Evolutionary conservation across 345 rosid species (phyloP), one percentile per base, ranked within the genome.

Genomic region (Corchorus capsularis): DNA sequence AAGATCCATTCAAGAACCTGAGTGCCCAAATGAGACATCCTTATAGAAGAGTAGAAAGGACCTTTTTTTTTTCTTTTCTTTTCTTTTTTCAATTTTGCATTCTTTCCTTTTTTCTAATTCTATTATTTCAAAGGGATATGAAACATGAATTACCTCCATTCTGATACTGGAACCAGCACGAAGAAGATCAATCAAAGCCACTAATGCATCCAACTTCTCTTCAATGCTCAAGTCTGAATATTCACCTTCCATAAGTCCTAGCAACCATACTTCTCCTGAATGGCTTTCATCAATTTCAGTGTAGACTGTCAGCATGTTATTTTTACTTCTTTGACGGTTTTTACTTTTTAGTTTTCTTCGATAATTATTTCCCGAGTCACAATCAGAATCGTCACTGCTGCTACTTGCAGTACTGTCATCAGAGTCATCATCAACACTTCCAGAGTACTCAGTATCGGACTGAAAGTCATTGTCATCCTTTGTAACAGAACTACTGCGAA

Each of bases 211-310:
- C 83, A 96, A 81, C 89, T 91, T 93, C 84, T 96, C 99, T 39
- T 87, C 94, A 75, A 93, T 87, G 83, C 91, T 89, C 82, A 93
- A 78, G 83, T 87, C 93, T 53, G 94, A 88, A 90, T 96, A 96
- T 87, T 96, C 99, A 34, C 97, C 96, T 82, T 96, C 99, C 93
- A 88, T 84, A 52, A 93, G 89, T 77, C 98, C 99, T 75, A 92
- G 82, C 80, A 96, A 77, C 98, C 99, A 96, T 63, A 89, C 89
- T 75, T 92, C 98, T 83, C 98, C 99, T 6, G 88, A 90, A 77
- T 84, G 88, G 86, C 97, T 92, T 88, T 96, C 99, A 89, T 96
- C 99, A 84, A 96, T 93, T 87, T 96, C 99, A 77, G 80, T 82
- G 75, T 85, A 64, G 17, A 87, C 77, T 17, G 81, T 80, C 68